Conservation (phyloP, 2,329 filamentous ascomycete species). For the Fusarium penzigii region DNA sequence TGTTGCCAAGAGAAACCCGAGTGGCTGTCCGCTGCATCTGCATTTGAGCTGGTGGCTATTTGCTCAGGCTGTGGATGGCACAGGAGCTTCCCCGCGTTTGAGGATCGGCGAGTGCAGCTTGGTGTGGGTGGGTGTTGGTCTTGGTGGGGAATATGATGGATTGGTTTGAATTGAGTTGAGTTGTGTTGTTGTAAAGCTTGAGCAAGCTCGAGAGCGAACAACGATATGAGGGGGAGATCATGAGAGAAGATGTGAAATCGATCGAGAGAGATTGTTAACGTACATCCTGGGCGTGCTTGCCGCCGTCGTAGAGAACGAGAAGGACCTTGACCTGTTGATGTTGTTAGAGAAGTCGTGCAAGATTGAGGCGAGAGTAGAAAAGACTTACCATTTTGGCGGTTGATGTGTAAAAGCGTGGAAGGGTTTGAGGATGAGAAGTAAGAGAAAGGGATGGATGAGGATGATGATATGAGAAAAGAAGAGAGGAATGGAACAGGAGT, state of each 20-base stretch:
- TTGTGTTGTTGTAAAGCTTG: slow-evolving; percentile 3
- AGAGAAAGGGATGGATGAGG: slow-evolving; percentile 9
- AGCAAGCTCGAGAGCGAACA: slow-evolving; percentile 6
- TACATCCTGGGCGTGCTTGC: slow-evolving; percentile 84
- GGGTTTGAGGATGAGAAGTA: slow-evolving; percentile 14
- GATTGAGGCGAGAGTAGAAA: background rate
- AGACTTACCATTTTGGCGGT: slow-evolving; percentile 33
- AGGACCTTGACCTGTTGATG: slow-evolving; percentile 83
- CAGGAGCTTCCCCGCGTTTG: slow-evolving; percentile 31
- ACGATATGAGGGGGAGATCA: slow-evolving; percentile 1
- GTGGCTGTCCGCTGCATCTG: slow-evolving; percentile 22
- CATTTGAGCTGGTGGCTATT: slow-evolving; percentile 22
- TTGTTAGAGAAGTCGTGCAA: slow-evolving; percentile 21
- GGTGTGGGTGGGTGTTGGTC: slow-evolving; percentile 9
- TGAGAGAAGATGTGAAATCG: slow-evolving; percentile 4
- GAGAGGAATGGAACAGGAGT: slow-evolving; percentile 10
- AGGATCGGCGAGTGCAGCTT: slow-evolving; percentile 24
- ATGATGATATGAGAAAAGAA: slow-evolving; percentile 14
- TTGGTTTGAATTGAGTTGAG: too few relatives aligned
- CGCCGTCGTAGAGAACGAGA: slow-evolving; percentile 89
- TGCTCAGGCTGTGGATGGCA: slow-evolving; percentile 13
- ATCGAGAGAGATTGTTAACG: slow-evolving; percentile 25
- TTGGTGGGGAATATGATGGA: slow-evolving; percentile 1
- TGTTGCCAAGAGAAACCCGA: background rate
- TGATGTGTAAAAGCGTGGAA: slow-evolving; percentile 8